Conservation (phyloP, 305 asterid genomes). For the Fraxinus platypoda region DNA sequence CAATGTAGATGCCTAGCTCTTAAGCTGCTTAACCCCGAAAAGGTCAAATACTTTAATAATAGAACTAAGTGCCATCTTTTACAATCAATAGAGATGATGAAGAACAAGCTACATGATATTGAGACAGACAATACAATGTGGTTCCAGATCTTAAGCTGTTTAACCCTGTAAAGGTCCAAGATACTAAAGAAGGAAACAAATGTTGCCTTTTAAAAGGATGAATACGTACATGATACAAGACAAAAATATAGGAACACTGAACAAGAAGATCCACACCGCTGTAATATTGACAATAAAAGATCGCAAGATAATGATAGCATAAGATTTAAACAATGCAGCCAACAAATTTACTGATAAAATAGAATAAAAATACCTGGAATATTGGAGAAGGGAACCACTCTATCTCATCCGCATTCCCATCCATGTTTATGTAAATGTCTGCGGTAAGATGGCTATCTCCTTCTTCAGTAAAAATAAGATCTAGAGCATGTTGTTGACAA, state of each 20-base stretch:
- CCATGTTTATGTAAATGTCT: constrained; percentile 79
- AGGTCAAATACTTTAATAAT: neutral
- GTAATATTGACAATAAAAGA: neutral
- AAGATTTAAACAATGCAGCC: constrained; percentile 8
- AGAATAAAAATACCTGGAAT: constrained; percentile 71
- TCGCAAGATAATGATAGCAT: neutral
- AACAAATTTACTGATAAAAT: constrained; percentile 18
- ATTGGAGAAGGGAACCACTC: constrained; percentile 94
- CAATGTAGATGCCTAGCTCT: constrained; percentile 4
- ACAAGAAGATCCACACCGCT: neutral
- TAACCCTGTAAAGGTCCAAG: neutral
- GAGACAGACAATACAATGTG: neutral
- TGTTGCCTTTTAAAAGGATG: neutral
- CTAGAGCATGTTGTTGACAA: constrained; percentile 94
- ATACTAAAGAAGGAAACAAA: neutral
- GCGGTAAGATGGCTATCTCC: constrained; percentile 89
- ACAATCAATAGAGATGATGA: neutral
- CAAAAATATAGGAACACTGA: neutral
- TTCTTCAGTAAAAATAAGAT: constrained; percentile 93
- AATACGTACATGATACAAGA: neutral
- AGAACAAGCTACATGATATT: neutral
- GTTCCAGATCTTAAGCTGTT: constrained; percentile 6
- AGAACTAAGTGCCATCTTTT: neutral
- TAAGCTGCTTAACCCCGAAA: constrained; percentile 1
- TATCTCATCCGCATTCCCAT: constrained; percentile 69